Evolutionary conservation across 495 filamentous ascomycete genomes (phyloP).

Genomic region (Lasiosphaeria ovina): DNA sequence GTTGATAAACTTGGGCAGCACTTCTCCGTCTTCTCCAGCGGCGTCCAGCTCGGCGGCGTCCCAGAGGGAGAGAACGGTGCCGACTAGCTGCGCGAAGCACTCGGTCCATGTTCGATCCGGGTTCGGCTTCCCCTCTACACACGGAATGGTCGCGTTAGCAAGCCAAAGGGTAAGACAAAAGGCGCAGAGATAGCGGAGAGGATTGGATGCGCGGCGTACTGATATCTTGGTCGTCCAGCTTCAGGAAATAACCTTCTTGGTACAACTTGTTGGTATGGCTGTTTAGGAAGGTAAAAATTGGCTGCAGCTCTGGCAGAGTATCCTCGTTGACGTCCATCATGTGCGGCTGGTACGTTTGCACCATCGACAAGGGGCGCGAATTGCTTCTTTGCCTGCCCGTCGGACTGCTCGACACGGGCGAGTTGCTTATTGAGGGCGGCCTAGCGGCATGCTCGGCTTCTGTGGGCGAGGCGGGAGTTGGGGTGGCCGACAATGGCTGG

Average conservation of each 20-base stretch:
- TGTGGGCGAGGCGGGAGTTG: slow-evolving; percentile 29
- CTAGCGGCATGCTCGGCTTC: slow-evolving; percentile 37
- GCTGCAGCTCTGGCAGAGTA: slow-evolving; percentile 87
- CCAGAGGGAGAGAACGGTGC: slow-evolving; percentile 93
- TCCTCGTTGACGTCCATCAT: slow-evolving; percentile 79
- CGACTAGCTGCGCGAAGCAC: slow-evolving; percentile 95
- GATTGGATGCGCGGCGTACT: slow-evolving; percentile 52
- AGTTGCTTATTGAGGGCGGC: slow-evolving; percentile 21
- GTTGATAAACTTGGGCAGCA: slow-evolving; percentile 94
- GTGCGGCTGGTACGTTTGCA: slow-evolving; percentile 84
- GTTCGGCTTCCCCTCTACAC: slow-evolving; percentile 77
- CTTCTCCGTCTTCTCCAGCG: slow-evolving; percentile 76
- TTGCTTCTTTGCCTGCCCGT: slow-evolving; percentile 28
- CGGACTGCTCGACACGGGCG: slow-evolving; percentile 22
- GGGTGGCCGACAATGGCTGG: slow-evolving; percentile 26
- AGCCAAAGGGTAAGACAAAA: neutral
- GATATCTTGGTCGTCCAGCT: slow-evolving; percentile 87
- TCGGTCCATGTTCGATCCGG: slow-evolving; percentile 89
- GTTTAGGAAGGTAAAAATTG: slow-evolving; percentile 91
- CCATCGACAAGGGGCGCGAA: slow-evolving; percentile 58
- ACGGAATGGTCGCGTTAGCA: slow-evolving; percentile 23
- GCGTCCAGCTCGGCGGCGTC: slow-evolving; percentile 91
- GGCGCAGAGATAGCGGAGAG: neutral
- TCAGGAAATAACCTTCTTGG: slow-evolving; percentile 96
- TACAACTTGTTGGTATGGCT: slow-evolving; percentile 96